Evolutionary conservation across 495 filamentous ascomycete species (phyloP).

Genomic region (Penicillium flavigenum): DNA sequence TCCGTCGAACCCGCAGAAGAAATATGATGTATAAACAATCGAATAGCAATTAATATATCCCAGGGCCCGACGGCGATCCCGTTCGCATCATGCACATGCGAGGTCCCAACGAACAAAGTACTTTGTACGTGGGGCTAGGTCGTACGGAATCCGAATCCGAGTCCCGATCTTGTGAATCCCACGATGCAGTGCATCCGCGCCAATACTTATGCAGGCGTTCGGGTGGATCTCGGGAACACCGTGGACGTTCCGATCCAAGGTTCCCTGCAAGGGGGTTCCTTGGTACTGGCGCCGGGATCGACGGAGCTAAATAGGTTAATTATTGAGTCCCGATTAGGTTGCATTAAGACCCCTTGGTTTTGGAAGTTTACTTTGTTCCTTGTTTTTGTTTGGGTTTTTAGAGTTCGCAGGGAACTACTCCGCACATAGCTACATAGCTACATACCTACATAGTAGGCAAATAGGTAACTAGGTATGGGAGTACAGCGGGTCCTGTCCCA

Average conservation of each 20-base stretch:
- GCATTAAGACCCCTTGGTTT: not conserved
- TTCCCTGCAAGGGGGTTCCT: not conserved
- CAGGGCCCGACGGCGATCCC: not conserved
- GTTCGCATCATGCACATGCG: not conserved
- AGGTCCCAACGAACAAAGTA: too few species aligned
- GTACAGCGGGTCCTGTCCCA: too few species aligned
- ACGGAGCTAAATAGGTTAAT: not conserved
- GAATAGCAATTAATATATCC: not conserved
- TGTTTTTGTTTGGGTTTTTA: not conserved
- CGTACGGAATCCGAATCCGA: not conserved
- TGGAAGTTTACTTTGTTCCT: not conserved
- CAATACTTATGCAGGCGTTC: too few species aligned
- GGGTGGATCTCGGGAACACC: not conserved
- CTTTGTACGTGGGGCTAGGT: too few species aligned
- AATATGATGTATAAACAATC: not conserved
- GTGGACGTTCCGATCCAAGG: not conserved
- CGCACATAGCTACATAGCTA: too few species aligned
- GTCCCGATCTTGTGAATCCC: not conserved
- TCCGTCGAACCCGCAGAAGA: not conserved
- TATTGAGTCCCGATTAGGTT: not conserved
- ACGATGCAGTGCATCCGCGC: too few species aligned
- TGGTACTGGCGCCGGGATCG: not conserved
- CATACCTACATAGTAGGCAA: not conserved
- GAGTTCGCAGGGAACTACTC: not conserved
- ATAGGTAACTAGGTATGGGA: too few species aligned